Evolutionary conservation across 495 filamentous ascomycete species (phyloP).

Genomic region (Melanomma pulvis-pyrius): DNA sequence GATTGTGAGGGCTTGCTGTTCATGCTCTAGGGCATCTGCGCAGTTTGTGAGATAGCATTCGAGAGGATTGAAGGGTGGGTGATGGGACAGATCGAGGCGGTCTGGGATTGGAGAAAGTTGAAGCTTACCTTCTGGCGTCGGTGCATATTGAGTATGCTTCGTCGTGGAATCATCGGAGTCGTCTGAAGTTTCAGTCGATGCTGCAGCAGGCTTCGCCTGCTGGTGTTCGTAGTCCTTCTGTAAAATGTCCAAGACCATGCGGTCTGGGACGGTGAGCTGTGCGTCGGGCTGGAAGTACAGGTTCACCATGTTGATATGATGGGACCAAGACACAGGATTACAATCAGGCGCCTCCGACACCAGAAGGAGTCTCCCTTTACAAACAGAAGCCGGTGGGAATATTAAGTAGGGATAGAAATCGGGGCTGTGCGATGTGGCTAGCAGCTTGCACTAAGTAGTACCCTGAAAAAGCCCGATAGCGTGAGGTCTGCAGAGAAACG

Average conservation of each 20-base stretch:
- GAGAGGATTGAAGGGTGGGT: background rate
- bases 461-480: no score
- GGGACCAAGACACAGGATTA: background rate
- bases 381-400: background rate
- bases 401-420: no score
- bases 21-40: conserved; percentile 8
- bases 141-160: conserved; percentile 11
- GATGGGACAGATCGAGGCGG: background rate
- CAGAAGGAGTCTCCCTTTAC: background rate
- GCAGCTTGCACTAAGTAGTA: no score
- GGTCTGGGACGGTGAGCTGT: conserved; percentile 18
- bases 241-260: conserved; percentile 24
- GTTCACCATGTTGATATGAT: conserved; percentile 22
- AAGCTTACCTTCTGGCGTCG: conserved; percentile 21
- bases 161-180: background rate
- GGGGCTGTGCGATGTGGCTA: no score
- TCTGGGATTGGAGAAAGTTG: background rate
- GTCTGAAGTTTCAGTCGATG: background rate
- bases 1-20: conserved; percentile 11
- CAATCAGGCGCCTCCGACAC: background rate
- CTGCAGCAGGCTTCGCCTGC: background rate
- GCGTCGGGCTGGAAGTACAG: conserved; percentile 28
- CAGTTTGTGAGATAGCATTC: background rate
- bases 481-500: background rate
- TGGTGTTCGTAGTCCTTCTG: conserved; percentile 20